Evolutionary conservation across 73 alveolate genomes (phyloP).

Genomic region (Blepharisma stoltei): DNA sequence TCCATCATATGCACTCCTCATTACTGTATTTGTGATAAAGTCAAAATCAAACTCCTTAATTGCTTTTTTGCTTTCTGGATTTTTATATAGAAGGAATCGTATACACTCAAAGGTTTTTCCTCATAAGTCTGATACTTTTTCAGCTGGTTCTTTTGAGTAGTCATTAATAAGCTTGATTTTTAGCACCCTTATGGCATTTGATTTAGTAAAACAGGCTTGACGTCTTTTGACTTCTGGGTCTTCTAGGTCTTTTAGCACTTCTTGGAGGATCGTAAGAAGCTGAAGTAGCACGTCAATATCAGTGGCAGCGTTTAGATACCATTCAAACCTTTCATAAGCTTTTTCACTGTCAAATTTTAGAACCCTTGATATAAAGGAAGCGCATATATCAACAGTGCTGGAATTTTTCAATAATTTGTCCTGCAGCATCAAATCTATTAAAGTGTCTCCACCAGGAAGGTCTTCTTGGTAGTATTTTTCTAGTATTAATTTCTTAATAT

Average conservation of each 20-base stretch:
- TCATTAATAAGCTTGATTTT: neutral
- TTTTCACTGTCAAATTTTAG: too few relatives aligned
- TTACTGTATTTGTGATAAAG: neutral
- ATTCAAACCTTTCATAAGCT: neutral
- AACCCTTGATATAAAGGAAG: too few relatives aligned
- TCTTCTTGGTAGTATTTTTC: too few relatives aligned
- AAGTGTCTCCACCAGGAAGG: too few relatives aligned
- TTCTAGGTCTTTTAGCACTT: conserved; percentile 17
- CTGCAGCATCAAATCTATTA: too few relatives aligned
- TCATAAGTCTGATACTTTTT: neutral
- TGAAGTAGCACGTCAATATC: neutral
- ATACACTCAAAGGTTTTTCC: neutral
- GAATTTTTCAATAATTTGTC: too few relatives aligned
- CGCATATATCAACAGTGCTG: too few relatives aligned
- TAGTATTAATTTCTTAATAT: too few relatives aligned
- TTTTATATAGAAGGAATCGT: neutral
- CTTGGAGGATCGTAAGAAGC: conserved; percentile 9
- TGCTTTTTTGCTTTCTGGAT: neutral
- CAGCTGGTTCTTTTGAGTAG: neutral
- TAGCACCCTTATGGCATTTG: neutral
- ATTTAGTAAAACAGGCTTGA: neutral
- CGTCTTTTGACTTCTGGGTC: neutral
- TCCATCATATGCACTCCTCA: neutral
- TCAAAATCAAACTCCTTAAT: neutral
- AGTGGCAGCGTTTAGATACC: neutral